Evolutionary conservation across 2,329 filamentous ascomycete genomes (phyloP).

Genomic region (Sarocladium oryzae): DNA sequence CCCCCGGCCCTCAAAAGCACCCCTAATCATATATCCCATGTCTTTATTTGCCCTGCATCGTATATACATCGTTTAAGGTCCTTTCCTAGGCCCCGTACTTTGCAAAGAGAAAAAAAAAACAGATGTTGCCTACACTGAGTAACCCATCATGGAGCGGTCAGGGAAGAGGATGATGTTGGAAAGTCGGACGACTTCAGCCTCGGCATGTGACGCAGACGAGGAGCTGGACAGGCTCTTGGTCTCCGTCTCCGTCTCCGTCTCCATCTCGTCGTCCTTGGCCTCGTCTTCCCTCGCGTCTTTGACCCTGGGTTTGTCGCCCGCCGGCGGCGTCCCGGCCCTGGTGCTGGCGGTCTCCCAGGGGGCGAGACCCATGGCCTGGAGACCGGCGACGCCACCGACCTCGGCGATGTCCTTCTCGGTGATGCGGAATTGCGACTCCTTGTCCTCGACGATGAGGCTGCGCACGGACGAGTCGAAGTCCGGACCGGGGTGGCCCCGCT

Average conservation of each 20-base stretch:
- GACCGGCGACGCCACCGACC: constrained; percentile 41
- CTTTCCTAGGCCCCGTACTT: too few relatives aligned
- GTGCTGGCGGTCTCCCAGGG: constrained; percentile 38
- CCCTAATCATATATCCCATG: too few relatives aligned
- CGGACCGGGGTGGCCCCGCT: constrained; percentile 45
- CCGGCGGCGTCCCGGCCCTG: constrained; percentile 22
- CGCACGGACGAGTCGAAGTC: constrained; percentile 50
- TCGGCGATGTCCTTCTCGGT: constrained; percentile 45
- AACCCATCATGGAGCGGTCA: constrained; percentile 34
- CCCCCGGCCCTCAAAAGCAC: too few relatives aligned
- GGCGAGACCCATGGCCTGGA: constrained; percentile 52
- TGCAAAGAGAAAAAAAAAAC: too few relatives aligned
- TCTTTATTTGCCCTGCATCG: too few relatives aligned
- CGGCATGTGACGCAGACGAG: constrained; percentile 29
- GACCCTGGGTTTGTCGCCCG: constrained; percentile 12
- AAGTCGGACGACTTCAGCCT: constrained; percentile 45
- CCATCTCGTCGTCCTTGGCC: constrained; percentile 14
- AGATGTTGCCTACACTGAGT: constrained; percentile 22
- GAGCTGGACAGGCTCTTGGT: constrained; percentile 20
- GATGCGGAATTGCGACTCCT: constrained; percentile 32
- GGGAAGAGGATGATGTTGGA: constrained; percentile 53
- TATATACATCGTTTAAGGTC: too few relatives aligned
- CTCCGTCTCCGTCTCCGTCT: constrained; percentile 15
- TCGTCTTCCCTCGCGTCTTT: constrained; percentile 22
- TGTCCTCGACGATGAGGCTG: constrained; percentile 41